A percentile compares a stretch with the other conserved stretches of the same genome.
Evolutionary conservation across 2,329 filamentous ascomycete genomes (phyloP).

Genomic region (Eutypella sp.): DNA sequence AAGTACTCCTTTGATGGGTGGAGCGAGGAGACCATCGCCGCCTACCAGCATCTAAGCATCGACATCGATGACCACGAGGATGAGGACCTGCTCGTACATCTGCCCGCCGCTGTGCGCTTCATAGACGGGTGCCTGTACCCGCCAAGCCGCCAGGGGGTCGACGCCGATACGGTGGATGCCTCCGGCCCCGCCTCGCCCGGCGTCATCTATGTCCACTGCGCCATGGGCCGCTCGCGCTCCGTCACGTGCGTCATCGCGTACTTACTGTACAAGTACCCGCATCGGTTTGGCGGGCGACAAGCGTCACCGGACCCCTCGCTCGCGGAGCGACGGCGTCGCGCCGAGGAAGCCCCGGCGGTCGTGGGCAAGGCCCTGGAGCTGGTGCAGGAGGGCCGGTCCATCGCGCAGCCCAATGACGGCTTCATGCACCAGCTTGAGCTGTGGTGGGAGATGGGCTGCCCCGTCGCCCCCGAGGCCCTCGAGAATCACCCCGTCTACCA

Average conservation of each 20-base stretch:
- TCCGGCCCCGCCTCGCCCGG: constrained; percentile 20
- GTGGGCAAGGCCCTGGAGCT: constrained; percentile 59
- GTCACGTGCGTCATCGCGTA: constrained; percentile 81
- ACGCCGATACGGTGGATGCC: neutral
- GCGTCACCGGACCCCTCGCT: constrained; percentile 38
- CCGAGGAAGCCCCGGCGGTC: constrained; percentile 42
- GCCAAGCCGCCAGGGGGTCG: constrained; percentile 40
- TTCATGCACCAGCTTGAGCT: constrained; percentile 87
- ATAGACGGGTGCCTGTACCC: constrained; percentile 67
- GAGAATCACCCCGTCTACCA: constrained; percentile 73
- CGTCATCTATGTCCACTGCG: constrained; percentile 64
- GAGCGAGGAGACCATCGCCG: constrained; percentile 45
- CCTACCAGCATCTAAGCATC: constrained; percentile 69
- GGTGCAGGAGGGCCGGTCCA: constrained; percentile 64
- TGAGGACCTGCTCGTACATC: constrained; percentile 76
- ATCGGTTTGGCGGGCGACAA: constrained; percentile 42
- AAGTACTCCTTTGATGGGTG: constrained; percentile 39
- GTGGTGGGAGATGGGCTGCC: constrained; percentile 83
- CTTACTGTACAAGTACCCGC: constrained; percentile 64
- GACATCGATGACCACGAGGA: constrained; percentile 90
- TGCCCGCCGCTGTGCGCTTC: constrained; percentile 74
- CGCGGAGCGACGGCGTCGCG: constrained; percentile 32
- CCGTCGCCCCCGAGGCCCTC: constrained; percentile 50
- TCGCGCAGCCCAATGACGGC: constrained; percentile 84
- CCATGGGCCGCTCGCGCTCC: constrained; percentile 93